phyloP scores from a whole-genome alignment of 2,329 filamentous ascomycete genomes.

The Coniochaeta hoffmannii region DNA sequence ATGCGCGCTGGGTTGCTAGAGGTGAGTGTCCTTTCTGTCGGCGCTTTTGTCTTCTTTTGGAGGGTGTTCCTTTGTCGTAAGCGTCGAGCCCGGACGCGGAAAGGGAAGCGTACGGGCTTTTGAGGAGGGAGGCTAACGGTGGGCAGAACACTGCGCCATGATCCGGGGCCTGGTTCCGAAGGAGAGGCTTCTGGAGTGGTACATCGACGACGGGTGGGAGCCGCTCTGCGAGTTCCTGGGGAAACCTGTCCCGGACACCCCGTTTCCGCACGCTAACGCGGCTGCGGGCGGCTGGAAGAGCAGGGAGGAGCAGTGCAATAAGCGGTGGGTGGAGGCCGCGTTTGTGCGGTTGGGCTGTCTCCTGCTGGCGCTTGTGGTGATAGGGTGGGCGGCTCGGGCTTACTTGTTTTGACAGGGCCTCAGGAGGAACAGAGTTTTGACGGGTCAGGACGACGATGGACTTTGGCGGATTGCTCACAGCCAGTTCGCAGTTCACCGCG shows the following conservation, averaged over 20 bases:
- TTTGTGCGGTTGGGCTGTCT: conserved; percentile 11
- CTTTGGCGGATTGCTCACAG: too few relatives aligned
- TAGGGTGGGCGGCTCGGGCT: neutral
- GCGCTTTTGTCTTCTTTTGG: neutral
- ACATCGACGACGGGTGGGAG: conserved; percentile 30
- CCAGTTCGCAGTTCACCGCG: too few relatives aligned
- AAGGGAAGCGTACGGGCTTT: neutral
- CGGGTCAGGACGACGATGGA: too few relatives aligned
- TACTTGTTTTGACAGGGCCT: neutral
- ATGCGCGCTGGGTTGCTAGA: conserved; percentile 19
- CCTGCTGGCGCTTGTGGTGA: neutral
- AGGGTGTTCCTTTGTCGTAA: neutral
- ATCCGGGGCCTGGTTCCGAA: conserved; percentile 24
- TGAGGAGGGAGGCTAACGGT: conserved; percentile 1
- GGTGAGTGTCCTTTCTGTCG: conserved; percentile 11
- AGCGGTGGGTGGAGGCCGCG: conserved; percentile 15
- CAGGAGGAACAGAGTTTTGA: too few relatives aligned
- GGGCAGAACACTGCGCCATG: conserved; percentile 22
- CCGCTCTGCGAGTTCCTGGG: conserved; percentile 32
- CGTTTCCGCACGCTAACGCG: conserved; percentile 27
- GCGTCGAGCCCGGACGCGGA: neutral
- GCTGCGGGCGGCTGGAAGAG: conserved; percentile 14
- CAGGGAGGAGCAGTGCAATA: conserved; percentile 16
- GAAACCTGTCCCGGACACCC: conserved; percentile 22
- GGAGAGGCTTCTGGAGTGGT: conserved; percentile 28